A percentile compares a stretch with the other conserved stretches of the same genome.
Evolutionary conservation across 106 monocot species (phyloP).

Genomic region (Acanthochlamys bracteata): DNA sequence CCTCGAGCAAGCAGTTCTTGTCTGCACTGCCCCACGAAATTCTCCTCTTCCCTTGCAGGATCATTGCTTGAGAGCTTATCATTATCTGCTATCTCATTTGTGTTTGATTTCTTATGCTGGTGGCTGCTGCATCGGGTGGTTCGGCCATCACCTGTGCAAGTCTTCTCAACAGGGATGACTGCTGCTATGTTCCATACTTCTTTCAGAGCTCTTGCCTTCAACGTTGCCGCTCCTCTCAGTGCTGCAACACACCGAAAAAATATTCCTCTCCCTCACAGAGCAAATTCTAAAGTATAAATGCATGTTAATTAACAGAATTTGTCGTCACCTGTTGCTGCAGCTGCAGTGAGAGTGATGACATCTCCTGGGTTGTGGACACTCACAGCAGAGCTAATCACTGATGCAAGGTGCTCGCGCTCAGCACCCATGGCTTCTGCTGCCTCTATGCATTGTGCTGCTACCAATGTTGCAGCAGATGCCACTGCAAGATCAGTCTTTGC

Average conservation of each 20-base stretch:
- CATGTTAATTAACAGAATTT: neutral
- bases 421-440: slow-evolving; percentile 12
- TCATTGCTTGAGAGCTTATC: slow-evolving; percentile 6
- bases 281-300: neutral
- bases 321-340: slow-evolving; percentile 5
- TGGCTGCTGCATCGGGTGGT: slow-evolving; percentile 3
- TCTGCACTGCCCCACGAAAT: slow-evolving; percentile 66
- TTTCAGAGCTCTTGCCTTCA: slow-evolving; percentile 84
- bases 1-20: slow-evolving; percentile 77
- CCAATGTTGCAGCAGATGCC: slow-evolving; percentile 8
- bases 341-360: slow-evolving; percentile 5
- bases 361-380: slow-evolving; percentile 9
- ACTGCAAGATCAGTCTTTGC: slow-evolving; percentile 8
- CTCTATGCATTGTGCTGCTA: slow-evolving; percentile 16
- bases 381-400: slow-evolving; percentile 9
- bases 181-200: slow-evolving; percentile 99
- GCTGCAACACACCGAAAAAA: slow-evolving; percentile 23
- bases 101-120: slow-evolving; percentile 10
- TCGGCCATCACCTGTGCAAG: slow-evolving; percentile 9
- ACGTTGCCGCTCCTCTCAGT: slow-evolving; percentile 71
- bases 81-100: neutral
- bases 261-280: neutral
- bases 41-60: slow-evolving; percentile 17
- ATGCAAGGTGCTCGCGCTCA: slow-evolving; percentile 12
- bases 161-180: slow-evolving; percentile 87